Conservation (phyloP, 495 filamentous ascomycete species). For the Penicillium dipodomyicola region DNA sequence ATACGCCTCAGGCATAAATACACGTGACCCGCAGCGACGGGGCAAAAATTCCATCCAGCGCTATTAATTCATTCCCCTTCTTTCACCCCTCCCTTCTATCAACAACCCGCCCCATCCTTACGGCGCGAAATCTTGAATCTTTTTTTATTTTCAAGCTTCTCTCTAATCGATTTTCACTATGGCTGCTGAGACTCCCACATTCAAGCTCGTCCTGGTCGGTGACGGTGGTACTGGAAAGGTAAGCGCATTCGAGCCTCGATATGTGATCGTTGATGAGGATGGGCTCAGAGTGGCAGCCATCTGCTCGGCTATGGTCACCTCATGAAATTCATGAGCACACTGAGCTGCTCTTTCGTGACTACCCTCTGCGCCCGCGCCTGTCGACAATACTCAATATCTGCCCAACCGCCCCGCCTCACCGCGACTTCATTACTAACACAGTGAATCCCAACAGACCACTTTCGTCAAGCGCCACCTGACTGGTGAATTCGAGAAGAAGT, state of each 20-base stretch:
- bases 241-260: constrained; percentile 34
- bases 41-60: constrained; percentile 50
- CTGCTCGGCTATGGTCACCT: constrained; percentile 3
- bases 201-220: constrained; percentile 99
- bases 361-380: constrained; percentile 29
- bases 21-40: constrained; percentile 44
- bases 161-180: constrained; percentile 46
- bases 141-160: constrained; percentile 7
- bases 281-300: constrained; percentile 2
- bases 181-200: constrained; percentile 68
- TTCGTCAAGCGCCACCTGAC: constrained; percentile 99
- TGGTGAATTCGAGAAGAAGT: constrained; percentile 99
- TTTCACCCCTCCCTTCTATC: constrained; percentile 23
- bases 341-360: constrained; percentile 4
- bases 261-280: constrained; percentile 9
- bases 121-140: constrained; percentile 6
- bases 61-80: constrained; percentile 32
- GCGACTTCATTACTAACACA: constrained; percentile 30
- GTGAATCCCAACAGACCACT: constrained; percentile 70
- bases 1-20: constrained; percentile 28
- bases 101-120: constrained; percentile 16
- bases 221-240: constrained; percentile 99
- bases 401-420: constrained; percentile 25
- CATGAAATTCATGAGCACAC: constrained; percentile 1
- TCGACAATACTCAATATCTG: constrained; percentile 35